Evolutionary conservation across 768 basidiomycete species (phyloP), one percentile per base, ranked within the genome.

Genomic region (Suillus luteus): DNA sequence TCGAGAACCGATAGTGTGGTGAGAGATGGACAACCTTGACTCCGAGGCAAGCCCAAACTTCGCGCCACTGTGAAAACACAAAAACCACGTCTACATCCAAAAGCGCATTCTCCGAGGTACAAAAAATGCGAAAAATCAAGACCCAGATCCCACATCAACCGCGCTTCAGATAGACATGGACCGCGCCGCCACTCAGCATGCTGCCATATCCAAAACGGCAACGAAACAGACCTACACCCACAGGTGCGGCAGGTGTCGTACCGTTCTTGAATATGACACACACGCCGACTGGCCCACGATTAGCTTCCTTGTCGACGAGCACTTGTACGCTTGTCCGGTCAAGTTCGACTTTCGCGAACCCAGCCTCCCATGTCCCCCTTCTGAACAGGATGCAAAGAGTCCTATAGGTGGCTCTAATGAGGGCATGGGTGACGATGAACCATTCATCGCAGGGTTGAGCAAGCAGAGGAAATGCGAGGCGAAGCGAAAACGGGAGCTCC

Each of bases 401-500:
- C 41, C 27, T 19, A 17, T 5, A 41, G 24, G 7, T 11, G 57
- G 7, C 24, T 19, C 24, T 31, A 19, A 5, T 11, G 57, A 27
- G 17, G 19, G 10, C 38, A 7, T 31, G 27, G 12, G 11, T 7
- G 22, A 35, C 2, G 31, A 60, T 52, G 52, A 35, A 14, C 14
- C 33, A 27, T 24, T 58, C 52, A 35, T 57, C 5, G 7, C 19
- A 3, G 74, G 66, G 5, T 75, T 67, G 14, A 72, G 69, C 48
- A 64, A 72, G 63, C 76, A 75, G 57, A 67, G 74, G 33, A 72
- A 66, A 65, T 75, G 65, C 0, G 55, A 77, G 11, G 68, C 68
- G 19, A 69, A 72, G 52, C 71, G 74, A 5, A 76, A 68, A 55
- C 10, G 49, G 48, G 65, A 67, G 43, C 74, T 77, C 31, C 69